These are phyloP conservation scores for Rubroshorea leprosula DNA, from an alignment of 345 rosid genomes.

Conservation along the genomic window DNA sequence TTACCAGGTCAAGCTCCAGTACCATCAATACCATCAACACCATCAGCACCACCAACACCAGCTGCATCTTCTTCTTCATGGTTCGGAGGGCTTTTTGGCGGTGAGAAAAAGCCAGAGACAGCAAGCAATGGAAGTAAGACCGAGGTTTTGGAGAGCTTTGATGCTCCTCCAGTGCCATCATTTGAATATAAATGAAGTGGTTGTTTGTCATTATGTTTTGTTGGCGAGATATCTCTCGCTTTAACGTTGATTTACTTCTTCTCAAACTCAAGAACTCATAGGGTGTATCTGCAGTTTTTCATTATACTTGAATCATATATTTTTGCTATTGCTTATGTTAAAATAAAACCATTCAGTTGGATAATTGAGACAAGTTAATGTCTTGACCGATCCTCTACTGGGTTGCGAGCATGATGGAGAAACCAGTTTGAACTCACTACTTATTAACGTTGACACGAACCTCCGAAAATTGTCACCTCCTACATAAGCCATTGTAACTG, in stretches of 20 bases:
- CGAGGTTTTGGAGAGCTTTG: constrained; percentile 68
- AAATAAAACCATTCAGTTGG: no score
- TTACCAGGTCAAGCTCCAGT: constrained; percentile 27
- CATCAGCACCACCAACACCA: constrained; percentile 10
- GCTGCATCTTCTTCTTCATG: constrained; percentile 40
- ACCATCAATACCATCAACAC: constrained; percentile 13
- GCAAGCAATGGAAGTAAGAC: constrained; percentile 39
- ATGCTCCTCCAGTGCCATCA: constrained; percentile 76
- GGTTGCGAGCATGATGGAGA: no score
- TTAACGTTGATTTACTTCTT: no score
- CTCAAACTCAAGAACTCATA: no score
- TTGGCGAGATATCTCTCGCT: not conserved
- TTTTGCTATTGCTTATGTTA: not conserved
- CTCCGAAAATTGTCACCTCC: no score
- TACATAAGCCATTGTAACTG: no score
- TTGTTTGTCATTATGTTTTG: not conserved
- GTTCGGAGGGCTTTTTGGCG: constrained; percentile 55
- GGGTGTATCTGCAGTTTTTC: not conserved
- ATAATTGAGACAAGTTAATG: no score
- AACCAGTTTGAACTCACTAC: no score
- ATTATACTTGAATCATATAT: not conserved
- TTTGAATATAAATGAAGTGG: constrained; percentile 57
- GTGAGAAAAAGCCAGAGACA: constrained; percentile 38
- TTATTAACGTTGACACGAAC: no score
- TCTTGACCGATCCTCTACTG: no score